phyloP scores from a whole-genome alignment of 208 protist species.

The Trypanosoma theileri region DNA sequence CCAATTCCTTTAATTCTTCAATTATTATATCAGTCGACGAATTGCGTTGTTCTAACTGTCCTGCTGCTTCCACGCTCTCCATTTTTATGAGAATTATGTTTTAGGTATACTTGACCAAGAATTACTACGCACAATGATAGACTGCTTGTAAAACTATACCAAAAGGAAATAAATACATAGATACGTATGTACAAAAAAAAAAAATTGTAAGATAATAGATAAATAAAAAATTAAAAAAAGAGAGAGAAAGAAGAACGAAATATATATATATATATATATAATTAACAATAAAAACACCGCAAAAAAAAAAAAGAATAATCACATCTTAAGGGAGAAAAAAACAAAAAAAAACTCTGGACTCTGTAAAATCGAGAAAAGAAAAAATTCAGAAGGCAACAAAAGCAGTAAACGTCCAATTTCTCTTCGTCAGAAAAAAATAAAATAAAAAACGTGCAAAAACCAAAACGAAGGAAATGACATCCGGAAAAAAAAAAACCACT shows the following conservation, averaged over 20 bases:
- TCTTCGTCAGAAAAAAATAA: no score
- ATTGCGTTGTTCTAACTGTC: conserved; percentile 6
- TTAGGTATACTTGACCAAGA: no score
- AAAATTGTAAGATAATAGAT: conserved; percentile 1
- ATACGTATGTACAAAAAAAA: conserved; percentile 5
- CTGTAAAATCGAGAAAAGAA: no score
- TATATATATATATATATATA: conserved; percentile 20
- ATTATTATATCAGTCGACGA: conserved; percentile 71
- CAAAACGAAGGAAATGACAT: no score
- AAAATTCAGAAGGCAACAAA: no score
- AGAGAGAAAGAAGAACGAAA: conserved; percentile 19
- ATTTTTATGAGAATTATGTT: neutral
- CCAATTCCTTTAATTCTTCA: conserved; percentile 78
- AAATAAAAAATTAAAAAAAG: conserved; percentile 11
- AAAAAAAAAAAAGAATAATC: conserved; percentile 14
- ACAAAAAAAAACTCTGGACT: neutral
- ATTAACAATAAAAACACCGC: conserved; percentile 8
- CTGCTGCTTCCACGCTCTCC: conserved; percentile 6
- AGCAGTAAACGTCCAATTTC: no score
- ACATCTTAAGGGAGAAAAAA: neutral
- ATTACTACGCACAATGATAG: no score
- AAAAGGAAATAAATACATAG: conserved; percentile 17
- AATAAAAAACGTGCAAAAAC: no score
- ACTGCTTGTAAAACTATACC: no score
- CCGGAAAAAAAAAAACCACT: no score